Evolutionary conservation across 495 filamentous ascomycete species (phyloP), one percentile per base, ranked within the genome.

Genomic region (Trichoderma gamsii): DNA sequence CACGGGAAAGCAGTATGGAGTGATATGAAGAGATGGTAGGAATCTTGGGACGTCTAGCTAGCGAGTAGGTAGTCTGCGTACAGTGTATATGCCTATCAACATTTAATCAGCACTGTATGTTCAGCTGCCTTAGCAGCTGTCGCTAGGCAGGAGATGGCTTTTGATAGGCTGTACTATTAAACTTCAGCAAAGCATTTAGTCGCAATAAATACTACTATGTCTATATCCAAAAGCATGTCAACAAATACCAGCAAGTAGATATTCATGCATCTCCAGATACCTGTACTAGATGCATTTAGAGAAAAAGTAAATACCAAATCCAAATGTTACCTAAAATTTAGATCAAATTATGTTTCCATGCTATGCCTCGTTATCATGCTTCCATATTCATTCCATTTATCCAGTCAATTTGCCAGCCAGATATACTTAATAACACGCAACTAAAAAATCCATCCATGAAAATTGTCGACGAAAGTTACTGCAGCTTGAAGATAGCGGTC

Each of bases 401-500:
- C 21, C 49, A 21, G 11, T 25, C n/a, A 23, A 21, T 23, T 21
- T 11, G 2, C 21, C 49, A 52, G 49, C 5, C n/a, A 52, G 25
- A 7, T 11, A 15, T 25, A 9, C 23, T 18, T 9, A 3, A 23
- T 12, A 29, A 68, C 38, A 0, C 5, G 3, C 8, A 38, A 70
- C 52, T 69, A 75, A 67, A 70, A 72, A 21, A 67, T 81, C 94
- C 95, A 97, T 0, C 87, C 88, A 64, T 82, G 77, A 75, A 97
- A 97, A 66, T 90, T 90, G 66, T 89, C 86, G 0, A 83, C 88
- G 78, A 97, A 92, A 73, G 86, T 86, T 23, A 93, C 86, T 2
- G 92, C 93, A 15, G 91, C 88, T 73, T 87, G 90, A 63, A 95
- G 77, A 74, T 90, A 97, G 68, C 85, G 90, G 46, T 86, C 77